phyloP scores from a whole-genome alignment of 208 protist species.

The Crithidia sp. region DNA sequence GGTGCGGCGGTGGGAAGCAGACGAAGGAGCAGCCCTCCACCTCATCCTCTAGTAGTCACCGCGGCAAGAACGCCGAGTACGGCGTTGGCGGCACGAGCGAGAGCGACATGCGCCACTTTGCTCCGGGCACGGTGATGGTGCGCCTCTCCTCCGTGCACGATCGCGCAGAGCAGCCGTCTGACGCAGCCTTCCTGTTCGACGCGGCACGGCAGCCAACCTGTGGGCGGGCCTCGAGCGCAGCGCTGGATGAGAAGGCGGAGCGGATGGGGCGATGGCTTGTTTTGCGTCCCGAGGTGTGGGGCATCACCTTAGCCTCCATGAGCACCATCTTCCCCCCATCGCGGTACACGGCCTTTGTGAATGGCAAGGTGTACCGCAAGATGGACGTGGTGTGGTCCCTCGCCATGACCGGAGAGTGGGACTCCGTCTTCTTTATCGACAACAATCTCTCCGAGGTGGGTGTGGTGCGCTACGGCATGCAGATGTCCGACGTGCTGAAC shows the following conservation, averaged over 20 bases:
- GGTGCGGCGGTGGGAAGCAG: slow-evolving; percentile 30
- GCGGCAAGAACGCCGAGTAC: slow-evolving; percentile 3
- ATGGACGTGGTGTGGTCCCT: slow-evolving; percentile 89
- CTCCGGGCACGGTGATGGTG: slow-evolving; percentile 48
- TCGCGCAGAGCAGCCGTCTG: slow-evolving; percentile 38
- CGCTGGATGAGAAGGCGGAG: slow-evolving; percentile 38
- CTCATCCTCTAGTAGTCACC: not conserved
- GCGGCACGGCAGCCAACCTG: slow-evolving; percentile 22
- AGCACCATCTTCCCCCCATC: slow-evolving; percentile 70
- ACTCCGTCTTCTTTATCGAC: slow-evolving; percentile 87
- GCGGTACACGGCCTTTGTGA: slow-evolving; percentile 69
- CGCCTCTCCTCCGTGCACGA: slow-evolving; percentile 56
- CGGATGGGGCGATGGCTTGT: slow-evolving; percentile 69
- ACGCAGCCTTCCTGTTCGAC: slow-evolving; percentile 44
- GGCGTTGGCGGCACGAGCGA: slow-evolving; percentile 5
- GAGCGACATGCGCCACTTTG: slow-evolving; percentile 31
- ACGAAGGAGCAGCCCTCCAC: slow-evolving; percentile 21
- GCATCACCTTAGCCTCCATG: slow-evolving; percentile 75
- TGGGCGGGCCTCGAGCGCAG: slow-evolving; percentile 18
- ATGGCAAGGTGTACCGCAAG: slow-evolving; percentile 77
- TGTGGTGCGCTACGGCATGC: slow-evolving; percentile 64
- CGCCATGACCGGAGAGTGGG: slow-evolving; percentile 72
- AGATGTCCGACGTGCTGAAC: slow-evolving; percentile 56
- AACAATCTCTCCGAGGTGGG: slow-evolving; percentile 87
- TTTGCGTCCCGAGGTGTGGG: slow-evolving; percentile 72